Conservation (phyloP, 305 asterid genomes). For the Rubia balearica region DNA sequence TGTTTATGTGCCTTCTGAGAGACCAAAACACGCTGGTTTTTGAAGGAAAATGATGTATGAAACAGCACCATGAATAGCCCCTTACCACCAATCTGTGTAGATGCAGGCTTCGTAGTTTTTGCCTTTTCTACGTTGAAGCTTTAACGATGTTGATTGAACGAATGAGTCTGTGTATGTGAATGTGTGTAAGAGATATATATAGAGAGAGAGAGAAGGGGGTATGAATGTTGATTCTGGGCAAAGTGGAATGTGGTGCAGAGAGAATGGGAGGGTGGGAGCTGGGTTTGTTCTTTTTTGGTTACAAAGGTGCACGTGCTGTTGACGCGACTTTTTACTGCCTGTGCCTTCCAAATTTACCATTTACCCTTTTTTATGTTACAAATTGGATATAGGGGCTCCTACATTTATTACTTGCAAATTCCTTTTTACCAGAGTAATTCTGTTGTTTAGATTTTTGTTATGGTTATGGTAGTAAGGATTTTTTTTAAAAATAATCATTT, state of each 20-base stretch:
- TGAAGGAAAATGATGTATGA: not conserved
- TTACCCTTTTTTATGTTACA: too few relatives aligned
- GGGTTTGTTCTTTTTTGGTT: constrained; percentile 9
- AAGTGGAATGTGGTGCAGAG: constrained; percentile 13
- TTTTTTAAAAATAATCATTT: too few relatives aligned
- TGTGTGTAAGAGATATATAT: not conserved
- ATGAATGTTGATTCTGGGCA: not conserved
- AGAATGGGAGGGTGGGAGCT: not conserved
- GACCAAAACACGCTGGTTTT: not conserved
- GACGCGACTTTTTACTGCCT: not conserved
- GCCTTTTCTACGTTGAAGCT: not conserved
- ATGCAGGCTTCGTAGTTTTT: not conserved
- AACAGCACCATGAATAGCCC: not conserved
- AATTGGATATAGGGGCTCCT: not conserved
- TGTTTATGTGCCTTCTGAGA: not conserved
- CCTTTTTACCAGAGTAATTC: too few relatives aligned
- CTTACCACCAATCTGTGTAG: not conserved
- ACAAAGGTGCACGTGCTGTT: constrained; percentile 17
- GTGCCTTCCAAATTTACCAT: not conserved
- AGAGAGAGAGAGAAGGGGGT: not conserved
- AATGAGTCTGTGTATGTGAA: not conserved
- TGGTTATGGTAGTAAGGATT: too few relatives aligned
- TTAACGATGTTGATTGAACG: constrained; percentile 3
- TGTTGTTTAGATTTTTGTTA: too few relatives aligned
- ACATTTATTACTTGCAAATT: not conserved